Evolutionary conservation across 371 early-diverging fungal genomes (phyloP).

Genomic region (Lichtheimia ornata): DNA sequence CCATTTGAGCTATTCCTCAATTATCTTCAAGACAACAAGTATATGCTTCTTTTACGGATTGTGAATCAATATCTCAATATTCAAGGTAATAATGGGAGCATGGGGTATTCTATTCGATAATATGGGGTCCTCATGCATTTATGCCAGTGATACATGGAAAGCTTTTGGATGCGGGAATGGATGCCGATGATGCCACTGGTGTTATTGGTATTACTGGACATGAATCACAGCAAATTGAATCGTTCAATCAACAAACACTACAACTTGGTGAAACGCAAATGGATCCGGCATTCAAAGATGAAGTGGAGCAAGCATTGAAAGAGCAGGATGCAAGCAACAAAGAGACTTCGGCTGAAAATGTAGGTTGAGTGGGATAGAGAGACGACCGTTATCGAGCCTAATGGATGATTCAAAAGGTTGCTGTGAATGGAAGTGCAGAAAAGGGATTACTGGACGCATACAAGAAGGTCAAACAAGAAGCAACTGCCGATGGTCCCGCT

Average conservation of each 20-base stretch:
- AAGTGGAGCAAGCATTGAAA: conserved; percentile 42
- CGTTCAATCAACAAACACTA: conserved; percentile 70
- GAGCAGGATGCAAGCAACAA: conserved; percentile 27
- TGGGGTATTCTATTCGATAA: not conserved
- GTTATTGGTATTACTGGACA: conserved; percentile 79
- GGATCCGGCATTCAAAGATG: conserved; percentile 41
- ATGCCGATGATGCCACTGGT: conserved; percentile 50
- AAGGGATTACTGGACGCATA: conserved; percentile 42
- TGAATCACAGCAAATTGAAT: conserved; percentile 75
- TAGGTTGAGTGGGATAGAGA: not conserved
- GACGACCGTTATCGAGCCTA: not conserved
- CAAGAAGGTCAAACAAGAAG: conserved; percentile 39
- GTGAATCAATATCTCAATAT: conserved; percentile 95
- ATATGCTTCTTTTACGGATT: conserved; percentile 86
- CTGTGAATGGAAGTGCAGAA: conserved; percentile 20
- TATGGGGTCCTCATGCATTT: not conserved
- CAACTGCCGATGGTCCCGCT: conserved; percentile 39
- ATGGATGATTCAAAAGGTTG: not conserved
- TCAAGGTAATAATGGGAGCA: conserved; percentile 50
- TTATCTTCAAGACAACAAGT: conserved; percentile 92
- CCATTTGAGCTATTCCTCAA: conserved; percentile 92
- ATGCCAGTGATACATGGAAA: conserved; percentile 27
- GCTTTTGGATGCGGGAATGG: conserved; percentile 31
- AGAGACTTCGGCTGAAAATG: conserved; percentile 9
- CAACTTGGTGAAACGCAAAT: conserved; percentile 39